phyloP scores from a whole-genome alignment of 768 basidiomycete species.

The Cystobasidium ongulense region DNA sequence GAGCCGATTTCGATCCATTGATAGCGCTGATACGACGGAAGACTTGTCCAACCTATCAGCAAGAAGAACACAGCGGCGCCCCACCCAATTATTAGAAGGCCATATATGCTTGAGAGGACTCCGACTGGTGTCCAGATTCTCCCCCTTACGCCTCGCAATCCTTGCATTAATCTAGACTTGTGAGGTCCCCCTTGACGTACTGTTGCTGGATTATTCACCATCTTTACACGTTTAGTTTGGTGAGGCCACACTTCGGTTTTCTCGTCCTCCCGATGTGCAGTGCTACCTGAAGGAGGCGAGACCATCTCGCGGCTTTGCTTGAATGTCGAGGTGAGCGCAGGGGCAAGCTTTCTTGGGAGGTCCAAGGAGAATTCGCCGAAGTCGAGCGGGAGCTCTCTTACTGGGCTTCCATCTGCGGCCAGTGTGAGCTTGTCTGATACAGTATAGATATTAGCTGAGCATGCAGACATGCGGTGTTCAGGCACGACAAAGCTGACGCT shows the following conservation, averaged over 20 bases:
- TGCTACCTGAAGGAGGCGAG: too few species aligned
- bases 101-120: not conserved
- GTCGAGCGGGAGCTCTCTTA: not conserved
- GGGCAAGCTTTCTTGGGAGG: not conserved
- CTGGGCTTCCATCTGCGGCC: not conserved
- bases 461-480: not conserved
- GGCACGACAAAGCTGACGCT: not conserved
- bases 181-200: too few species aligned
- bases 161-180: slow-evolving; percentile 59
- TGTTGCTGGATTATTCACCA: too few species aligned
- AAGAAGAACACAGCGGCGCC: not conserved
- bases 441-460: not conserved
- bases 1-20: not conserved
- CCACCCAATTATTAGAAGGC: not conserved
- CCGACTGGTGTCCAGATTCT: not conserved
- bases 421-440: not conserved
- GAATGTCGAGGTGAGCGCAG: too few species aligned
- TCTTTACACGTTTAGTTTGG: too few species aligned
- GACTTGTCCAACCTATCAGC: not conserved
- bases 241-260: too few species aligned
- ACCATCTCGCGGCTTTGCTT: too few species aligned
- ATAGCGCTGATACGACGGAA: not conserved
- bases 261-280: too few species aligned
- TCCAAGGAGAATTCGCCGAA: not conserved
- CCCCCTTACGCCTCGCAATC: not conserved